phyloP scores from a whole-genome alignment of 192 early-diverging fungal genomes.

The Globomyces pollinis-pini region DNA sequence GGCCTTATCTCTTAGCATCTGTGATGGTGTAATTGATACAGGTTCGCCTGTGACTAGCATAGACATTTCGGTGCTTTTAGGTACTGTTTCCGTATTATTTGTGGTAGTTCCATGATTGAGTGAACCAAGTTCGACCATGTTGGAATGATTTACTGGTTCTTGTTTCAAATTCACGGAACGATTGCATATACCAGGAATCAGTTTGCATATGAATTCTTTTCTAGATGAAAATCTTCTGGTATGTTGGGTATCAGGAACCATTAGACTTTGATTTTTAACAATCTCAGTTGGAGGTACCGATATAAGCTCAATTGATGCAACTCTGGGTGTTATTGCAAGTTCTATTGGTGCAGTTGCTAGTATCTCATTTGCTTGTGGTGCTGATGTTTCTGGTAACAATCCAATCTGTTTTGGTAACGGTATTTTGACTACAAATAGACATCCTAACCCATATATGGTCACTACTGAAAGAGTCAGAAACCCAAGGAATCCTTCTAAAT shows the following conservation, averaged over 20 bases:
- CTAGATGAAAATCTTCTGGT: no score
- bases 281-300: no score
- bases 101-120: no score
- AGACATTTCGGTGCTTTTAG: not conserved
- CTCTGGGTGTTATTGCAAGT: not conserved
- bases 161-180: no score
- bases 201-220: no score
- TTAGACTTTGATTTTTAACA: no score
- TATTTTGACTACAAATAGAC: not conserved
- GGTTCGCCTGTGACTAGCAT: not conserved
- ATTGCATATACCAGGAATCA: no score
- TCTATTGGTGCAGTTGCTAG: not conserved
- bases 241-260: no score
- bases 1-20: conserved; percentile 21
- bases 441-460: conserved; percentile 8
- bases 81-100: not conserved
- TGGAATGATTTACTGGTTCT: no score
- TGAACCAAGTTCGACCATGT: no score
- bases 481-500: conserved; percentile 14
- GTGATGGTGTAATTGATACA: conserved; percentile 8
- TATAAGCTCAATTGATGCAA: no score
- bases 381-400: no score
- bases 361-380: not conserved
- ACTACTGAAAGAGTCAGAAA: conserved; percentile 13
- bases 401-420: not conserved